These are phyloP conservation scores for Rhodomyrtus psidioides DNA, from an alignment of 441 rosid genomes.

Conservation along the genomic window DNA sequence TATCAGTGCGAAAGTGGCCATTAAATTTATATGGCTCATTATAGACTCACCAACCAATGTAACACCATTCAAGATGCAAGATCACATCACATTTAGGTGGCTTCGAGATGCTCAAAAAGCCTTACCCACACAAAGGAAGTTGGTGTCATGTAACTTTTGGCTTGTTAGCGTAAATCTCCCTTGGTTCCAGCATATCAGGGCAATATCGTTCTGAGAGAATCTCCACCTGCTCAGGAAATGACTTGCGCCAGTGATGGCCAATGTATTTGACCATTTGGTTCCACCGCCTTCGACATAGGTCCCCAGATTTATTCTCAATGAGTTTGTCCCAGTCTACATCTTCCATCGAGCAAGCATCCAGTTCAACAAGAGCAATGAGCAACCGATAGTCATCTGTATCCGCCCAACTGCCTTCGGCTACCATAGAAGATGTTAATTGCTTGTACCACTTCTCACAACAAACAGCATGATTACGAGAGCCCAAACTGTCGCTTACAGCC, in stretches of 20 bases:
- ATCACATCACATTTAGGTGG: not conserved
- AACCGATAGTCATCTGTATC: slow-evolving; percentile 68
- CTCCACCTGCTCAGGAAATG: slow-evolving; percentile 71
- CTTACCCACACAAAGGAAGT: not conserved
- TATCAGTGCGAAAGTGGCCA: too few species aligned
- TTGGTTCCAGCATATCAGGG: slow-evolving; percentile 56
- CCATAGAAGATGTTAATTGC: slow-evolving; percentile 59
- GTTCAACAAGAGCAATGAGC: slow-evolving; percentile 39
- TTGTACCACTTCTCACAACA: slow-evolving; percentile 71
- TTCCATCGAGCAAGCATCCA: slow-evolving; percentile 72
- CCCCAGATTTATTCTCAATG: slow-evolving; percentile 55
- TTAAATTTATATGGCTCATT: too few species aligned
- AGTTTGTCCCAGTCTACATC: slow-evolving; percentile 85
- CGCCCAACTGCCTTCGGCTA: slow-evolving; percentile 56
- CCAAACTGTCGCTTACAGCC: slow-evolving; percentile 50
- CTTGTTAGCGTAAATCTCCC: slow-evolving; percentile 46
- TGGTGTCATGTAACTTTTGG: slow-evolving; percentile 5
- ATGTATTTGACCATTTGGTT: slow-evolving; percentile 63
- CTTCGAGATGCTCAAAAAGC: not conserved
- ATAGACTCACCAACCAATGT: too few species aligned
- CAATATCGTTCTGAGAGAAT: slow-evolving; percentile 43
- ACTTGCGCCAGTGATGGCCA: slow-evolving; percentile 24
- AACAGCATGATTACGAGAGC: slow-evolving; percentile 20
- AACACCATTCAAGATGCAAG: not conserved
- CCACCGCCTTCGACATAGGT: slow-evolving; percentile 59